A percentile compares a stretch with the other conserved stretches of the same genome.
Evolutionary conservation across 305 asterid species (phyloP).

Genomic region (Fraxinus platypoda): DNA sequence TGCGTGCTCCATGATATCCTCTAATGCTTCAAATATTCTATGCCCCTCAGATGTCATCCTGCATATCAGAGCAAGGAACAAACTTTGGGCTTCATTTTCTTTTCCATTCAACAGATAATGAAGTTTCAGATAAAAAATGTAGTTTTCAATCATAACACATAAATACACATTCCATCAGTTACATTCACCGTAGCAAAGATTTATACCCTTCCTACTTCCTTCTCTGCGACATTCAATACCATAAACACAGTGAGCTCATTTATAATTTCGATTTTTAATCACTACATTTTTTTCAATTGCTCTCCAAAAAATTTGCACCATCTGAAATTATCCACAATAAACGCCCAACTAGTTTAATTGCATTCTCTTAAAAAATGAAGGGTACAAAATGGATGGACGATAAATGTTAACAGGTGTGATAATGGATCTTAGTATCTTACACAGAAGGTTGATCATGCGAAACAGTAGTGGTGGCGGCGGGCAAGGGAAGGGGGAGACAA

Average conservation of each 20-base stretch:
- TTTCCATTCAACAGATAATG: neutral
- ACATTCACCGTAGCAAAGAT: neutral
- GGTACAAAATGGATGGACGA: neutral
- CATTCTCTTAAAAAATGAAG: neutral
- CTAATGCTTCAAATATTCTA: constrained; percentile 57
- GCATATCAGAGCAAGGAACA: constrained; percentile 33
- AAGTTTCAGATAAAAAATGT: neutral
- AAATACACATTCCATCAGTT: neutral
- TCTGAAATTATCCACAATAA: neutral
- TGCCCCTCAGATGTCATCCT: constrained; percentile 55
- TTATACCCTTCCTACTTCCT: neutral
- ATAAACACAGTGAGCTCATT: neutral
- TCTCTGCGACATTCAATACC: constrained; percentile 10
- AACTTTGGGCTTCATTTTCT: neutral
- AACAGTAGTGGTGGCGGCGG: constrained; percentile 41
- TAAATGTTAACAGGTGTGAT: neutral
- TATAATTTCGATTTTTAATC: neutral
- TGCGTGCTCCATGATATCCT: constrained; percentile 69
- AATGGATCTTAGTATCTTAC: constrained; percentile 37
- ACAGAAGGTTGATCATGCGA: constrained; percentile 48
- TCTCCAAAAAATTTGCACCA: neutral
- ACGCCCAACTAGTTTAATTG: neutral
- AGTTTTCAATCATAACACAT: constrained; percentile 1
- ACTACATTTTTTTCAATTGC: neutral
- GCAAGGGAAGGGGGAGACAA: constrained; percentile 82